phyloP scores from a whole-genome alignment of 208 protist species.

The Acanthamoeba pearcei region DNA sequence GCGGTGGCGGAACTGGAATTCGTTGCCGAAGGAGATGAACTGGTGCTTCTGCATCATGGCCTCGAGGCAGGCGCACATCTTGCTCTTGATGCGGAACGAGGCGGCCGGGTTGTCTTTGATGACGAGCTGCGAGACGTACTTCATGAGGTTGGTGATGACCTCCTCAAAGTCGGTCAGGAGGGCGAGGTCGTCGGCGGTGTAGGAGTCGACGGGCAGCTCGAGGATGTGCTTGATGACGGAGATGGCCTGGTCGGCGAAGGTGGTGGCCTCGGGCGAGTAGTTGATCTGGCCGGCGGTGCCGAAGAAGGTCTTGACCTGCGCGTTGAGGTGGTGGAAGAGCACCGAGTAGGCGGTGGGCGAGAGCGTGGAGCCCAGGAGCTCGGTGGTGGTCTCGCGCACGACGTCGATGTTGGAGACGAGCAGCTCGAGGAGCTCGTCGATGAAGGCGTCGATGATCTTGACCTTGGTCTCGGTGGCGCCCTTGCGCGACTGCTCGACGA shows the following conservation, averaged over 20 bases:
- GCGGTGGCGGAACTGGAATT: conserved; percentile 80
- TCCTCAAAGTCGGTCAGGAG: conserved; percentile 79
- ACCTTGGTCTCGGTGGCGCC: conserved; percentile 71
- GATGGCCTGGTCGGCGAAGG: conserved; percentile 82
- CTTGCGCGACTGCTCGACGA: conserved; percentile 74
- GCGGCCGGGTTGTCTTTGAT: conserved; percentile 29
- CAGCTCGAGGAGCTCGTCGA: conserved; percentile 78
- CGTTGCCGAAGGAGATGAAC: conserved; percentile 78
- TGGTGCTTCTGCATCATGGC: conserved; percentile 80
- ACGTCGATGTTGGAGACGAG: conserved; percentile 78
- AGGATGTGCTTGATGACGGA: conserved; percentile 82
- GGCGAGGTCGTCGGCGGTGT: conserved; percentile 79
- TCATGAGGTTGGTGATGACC: conserved; percentile 77
- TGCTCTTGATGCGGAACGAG: conserved; percentile 80
- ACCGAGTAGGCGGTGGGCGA: conserved; percentile 70
- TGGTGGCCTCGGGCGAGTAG: conserved; percentile 36
- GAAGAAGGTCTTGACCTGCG: conserved; percentile 76
- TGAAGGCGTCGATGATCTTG: conserved; percentile 78
- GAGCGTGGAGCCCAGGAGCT: conserved; percentile 75
- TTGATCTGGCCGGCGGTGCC: conserved; percentile 79
- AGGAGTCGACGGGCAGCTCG: conserved; percentile 72
- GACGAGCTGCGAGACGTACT: conserved; percentile 77
- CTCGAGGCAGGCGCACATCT: conserved; percentile 80
- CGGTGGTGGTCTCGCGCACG: conserved; percentile 78
- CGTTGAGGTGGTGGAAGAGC: conserved; percentile 79